Evolutionary conservation across 345 rosid genomes (phyloP), one percentile per base, ranked within the genome.

Genomic region (Gossypium rotundifolium): DNA sequence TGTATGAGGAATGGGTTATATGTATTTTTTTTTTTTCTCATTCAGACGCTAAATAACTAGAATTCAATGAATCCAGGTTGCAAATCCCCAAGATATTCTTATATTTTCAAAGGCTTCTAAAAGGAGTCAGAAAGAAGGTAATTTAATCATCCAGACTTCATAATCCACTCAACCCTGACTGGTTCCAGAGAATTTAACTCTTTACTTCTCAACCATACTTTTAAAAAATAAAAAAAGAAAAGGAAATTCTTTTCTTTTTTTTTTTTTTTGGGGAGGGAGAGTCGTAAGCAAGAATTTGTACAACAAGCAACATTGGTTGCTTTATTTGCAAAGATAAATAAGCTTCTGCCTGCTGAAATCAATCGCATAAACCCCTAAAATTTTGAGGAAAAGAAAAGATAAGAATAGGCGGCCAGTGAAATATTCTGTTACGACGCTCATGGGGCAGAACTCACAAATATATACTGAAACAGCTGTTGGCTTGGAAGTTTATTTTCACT

Each of bases 41-140:
- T 61, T 61, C 69, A 12, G 61, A 20, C 17, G 58, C 66, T 58
- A 38, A 77, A 74, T 70, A 71, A 67, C 12, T 49, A 58, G 64
- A 8, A 69, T 38, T 72, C 13, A 40, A 70, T 57, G 27, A 55
- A 79, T 81, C 71, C 78, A 94, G 98, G 97, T 93, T 75, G 98
- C 99, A 53, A 95, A 95, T 84, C 99, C 99, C 60, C 99, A 95
- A 79, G 99, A 95, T 79, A 95, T 95, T 80, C 88, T 93, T 76
- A 93, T 95, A 81, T 95, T 95, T 81, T 91, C 99, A 3, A 93
- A 93, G 89, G 81, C 91, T 86, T 86, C 95, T 54, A 90, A 75
- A 78, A 91, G 81, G 84, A 81, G 85, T 49, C 87, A 77, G 65
- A 81, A 73, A 58, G 91, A 87, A 79, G 91, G 97, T 64, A 40